Base-by-base conservation (phyloP, 2,329 filamentous ascomycete species). In the Fusarium decemcellulare region DNA sequence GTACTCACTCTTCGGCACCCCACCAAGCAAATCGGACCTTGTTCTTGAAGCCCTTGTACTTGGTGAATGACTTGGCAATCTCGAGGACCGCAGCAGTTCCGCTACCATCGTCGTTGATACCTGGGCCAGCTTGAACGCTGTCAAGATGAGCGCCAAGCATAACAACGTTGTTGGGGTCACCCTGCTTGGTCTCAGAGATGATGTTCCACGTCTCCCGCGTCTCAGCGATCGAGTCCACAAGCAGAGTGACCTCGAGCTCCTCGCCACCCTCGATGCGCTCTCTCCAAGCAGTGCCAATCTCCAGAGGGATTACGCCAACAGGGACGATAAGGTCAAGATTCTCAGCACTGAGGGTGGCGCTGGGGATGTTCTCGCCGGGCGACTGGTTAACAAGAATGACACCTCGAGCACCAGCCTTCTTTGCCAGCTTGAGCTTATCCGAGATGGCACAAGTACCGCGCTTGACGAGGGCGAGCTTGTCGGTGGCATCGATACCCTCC, bases 371-470 rank as follows among this genome's bases (percentile, higher is more conserved):
- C 10, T 74, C 67, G 1, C 87, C 88, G 0, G 84, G 79, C 3
- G 79, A 81, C 66, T 91, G 89, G 82, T 92, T 88, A 76, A 90
- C 91, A 52, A 92, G 82, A 32, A 92, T 78, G 1, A 85, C 81
- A 50, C 77, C 82, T 3, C 80, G 39, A 6, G 83, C 83, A 32
- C 82, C 82, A 14, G 34, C 61, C 32, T 61, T 52, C 32, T 59
- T 70, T 27, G 82, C 82, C 6, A 82, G 73, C 71, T 77, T 79
- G 29, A 82, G 74, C 71, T 84, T 84, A 29, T 79, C 76, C 57
- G 42, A 84, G 79, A 39, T 77, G 76, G 46, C 82, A 84, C 57
- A 92, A 77, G 63, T 69, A 15, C 82, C 82, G 8, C 82, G 78
- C 76, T 82, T 82, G 36, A 84, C 72, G 44, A 84, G 78, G 7